These are phyloP conservation scores for Penicillium brevicompactum DNA, from an alignment of 2,329 filamentous ascomycete genomes.

Conservation along the genomic window DNA sequence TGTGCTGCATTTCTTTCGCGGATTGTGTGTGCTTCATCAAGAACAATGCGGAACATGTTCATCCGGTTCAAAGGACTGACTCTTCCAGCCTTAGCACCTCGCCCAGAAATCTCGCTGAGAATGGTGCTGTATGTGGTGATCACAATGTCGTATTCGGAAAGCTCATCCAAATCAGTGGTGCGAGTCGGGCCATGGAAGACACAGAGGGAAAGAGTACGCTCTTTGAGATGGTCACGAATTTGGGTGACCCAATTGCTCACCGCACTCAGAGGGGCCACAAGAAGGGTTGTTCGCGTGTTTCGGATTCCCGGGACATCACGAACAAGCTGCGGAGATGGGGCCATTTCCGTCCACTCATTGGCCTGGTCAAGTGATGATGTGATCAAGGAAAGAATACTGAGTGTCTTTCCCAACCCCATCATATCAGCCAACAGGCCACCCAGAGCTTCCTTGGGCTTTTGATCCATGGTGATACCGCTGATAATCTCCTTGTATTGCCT, in stretches of 20 bases:
- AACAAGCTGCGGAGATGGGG: slow-evolving; percentile 48
- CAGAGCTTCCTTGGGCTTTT: slow-evolving; percentile 66
- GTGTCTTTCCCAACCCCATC: slow-evolving; percentile 86
- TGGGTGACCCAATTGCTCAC: slow-evolving; percentile 95
- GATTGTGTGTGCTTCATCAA: slow-evolving; percentile 95
- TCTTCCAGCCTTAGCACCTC: slow-evolving; percentile 60
- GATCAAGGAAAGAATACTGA: slow-evolving; percentile 82
- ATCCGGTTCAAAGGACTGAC: slow-evolving; percentile 69
- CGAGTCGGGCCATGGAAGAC: slow-evolving; percentile 85
- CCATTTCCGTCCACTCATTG: slow-evolving; percentile 59
- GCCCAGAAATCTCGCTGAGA: slow-evolving; percentile 72
- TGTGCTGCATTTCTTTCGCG: slow-evolving; percentile 80
- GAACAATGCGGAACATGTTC: slow-evolving; percentile 89
- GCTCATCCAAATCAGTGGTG: slow-evolving; percentile 66
- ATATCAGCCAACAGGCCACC: slow-evolving; percentile 80
- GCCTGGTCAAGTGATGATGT: slow-evolving; percentile 67
- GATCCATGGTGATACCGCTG: slow-evolving; percentile 66
- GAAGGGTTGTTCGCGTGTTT: slow-evolving; percentile 78
- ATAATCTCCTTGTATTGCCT: slow-evolving; percentile 80
- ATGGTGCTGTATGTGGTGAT: slow-evolving; percentile 93
- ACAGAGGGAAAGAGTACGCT: slow-evolving; percentile 68
- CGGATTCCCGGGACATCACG: slow-evolving; percentile 41
- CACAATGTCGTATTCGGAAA: slow-evolving; percentile 77
- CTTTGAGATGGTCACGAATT: slow-evolving; percentile 76
- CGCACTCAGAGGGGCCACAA: slow-evolving; percentile 87